These are phyloP conservation scores for Geranium rotundifolium DNA, from an alignment of 345 rosid genomes.

Conservation along the genomic window DNA sequence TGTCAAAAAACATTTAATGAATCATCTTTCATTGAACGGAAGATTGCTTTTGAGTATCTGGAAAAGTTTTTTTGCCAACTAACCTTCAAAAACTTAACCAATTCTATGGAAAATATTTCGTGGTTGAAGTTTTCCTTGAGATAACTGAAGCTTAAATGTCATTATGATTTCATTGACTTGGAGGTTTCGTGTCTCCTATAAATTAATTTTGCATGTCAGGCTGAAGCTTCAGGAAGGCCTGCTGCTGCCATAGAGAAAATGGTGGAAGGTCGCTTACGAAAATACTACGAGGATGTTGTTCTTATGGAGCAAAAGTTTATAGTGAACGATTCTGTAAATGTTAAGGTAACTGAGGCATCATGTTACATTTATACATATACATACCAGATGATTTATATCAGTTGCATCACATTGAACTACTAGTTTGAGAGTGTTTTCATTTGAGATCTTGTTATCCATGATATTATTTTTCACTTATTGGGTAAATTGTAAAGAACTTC, in stretches of 20 bases:
- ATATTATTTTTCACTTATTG: too few species aligned
- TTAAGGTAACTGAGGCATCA: constrained; percentile 42
- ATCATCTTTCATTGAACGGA: background rate
- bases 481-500: too few species aligned
- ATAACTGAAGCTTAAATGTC: background rate
- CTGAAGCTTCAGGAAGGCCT: constrained; percentile 70
- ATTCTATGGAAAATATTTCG: too few species aligned
- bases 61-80: background rate
- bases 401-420: too few species aligned
- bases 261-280: constrained; percentile 94
- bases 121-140: background rate
- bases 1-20: background rate
- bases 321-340: constrained; percentile 48
- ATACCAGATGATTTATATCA: too few species aligned
- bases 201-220: constrained; percentile 43
- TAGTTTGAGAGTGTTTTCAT: too few species aligned
- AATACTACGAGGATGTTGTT: constrained; percentile 87
- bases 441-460: too few species aligned
- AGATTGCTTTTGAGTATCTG: background rate
- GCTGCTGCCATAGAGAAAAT: constrained; percentile 80
- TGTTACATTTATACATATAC: background rate
- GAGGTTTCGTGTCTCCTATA: background rate
- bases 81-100: background rate
- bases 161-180: background rate
- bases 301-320: constrained; percentile 83